Evolutionary conservation across 164 flowering plant genomes (phyloP).

Genomic region (Cinnamomum micranthum): DNA sequence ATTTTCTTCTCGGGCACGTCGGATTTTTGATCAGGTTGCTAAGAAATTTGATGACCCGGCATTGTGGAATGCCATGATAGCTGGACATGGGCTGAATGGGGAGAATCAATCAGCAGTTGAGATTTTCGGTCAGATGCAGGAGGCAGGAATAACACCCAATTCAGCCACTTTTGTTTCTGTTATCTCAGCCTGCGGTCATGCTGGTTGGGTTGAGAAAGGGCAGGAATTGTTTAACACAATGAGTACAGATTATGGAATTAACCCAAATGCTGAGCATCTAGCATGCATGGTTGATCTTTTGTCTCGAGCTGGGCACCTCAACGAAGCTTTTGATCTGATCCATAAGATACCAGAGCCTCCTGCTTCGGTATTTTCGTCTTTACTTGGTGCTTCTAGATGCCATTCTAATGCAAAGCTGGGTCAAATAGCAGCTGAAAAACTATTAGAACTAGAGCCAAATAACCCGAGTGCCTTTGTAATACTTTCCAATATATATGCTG

Average conservation of each 20-base stretch:
- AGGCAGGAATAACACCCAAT: constrained; percentile 42
- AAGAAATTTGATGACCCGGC: constrained; percentile 44
- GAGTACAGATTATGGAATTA: constrained; percentile 35
- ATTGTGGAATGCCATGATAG: constrained; percentile 79
- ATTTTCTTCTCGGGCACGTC: constrained; percentile 31
- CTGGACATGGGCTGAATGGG: constrained; percentile 73
- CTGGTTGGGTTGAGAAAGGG: constrained; percentile 54
- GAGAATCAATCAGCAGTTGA: constrained; percentile 49
- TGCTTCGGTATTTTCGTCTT: constrained; percentile 43
- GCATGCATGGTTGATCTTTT: constrained; percentile 72
- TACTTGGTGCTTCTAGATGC: constrained; percentile 57
- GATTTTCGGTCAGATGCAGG: constrained; percentile 45
- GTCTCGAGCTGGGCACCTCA: constrained; percentile 51
- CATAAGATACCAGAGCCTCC: constrained; percentile 39
- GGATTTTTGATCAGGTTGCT: constrained; percentile 38
- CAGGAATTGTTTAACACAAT: constrained; percentile 47
- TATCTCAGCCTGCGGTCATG: constrained; percentile 55
- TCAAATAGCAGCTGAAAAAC: constrained; percentile 53
- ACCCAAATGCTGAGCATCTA: constrained; percentile 45
- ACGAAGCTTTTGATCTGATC: constrained; percentile 51
- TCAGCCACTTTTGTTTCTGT: constrained; percentile 46
- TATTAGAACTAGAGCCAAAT: constrained; percentile 51
- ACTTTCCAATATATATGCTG: constrained; percentile 62
- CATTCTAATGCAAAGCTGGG: constrained; percentile 47
- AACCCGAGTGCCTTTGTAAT: constrained; percentile 55